A percentile compares a stretch with the other conserved stretches of the same genome.
Conservation (phyloP, 148 eudicot genomes). For the Rhododendron griersonianum region DNA sequence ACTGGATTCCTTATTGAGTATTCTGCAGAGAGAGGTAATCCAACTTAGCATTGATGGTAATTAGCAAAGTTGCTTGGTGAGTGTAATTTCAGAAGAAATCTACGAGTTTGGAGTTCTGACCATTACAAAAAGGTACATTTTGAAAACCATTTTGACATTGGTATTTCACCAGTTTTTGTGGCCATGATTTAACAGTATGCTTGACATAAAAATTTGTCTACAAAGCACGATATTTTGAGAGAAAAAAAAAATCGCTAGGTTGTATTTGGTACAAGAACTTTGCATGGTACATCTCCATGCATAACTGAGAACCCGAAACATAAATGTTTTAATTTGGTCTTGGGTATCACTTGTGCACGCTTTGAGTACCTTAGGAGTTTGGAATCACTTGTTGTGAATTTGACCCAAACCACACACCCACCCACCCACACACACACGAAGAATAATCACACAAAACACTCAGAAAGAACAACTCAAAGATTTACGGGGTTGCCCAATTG, state of each 20-base stretch:
- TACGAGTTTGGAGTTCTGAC: not conserved
- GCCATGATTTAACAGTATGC: not conserved
- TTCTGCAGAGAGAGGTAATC: constrained; percentile 10
- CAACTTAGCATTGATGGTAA: not conserved
- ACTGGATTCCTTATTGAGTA: not conserved
- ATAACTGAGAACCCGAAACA: not conserved
- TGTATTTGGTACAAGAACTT: not conserved
- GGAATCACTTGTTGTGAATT: not conserved
- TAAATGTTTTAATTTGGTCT: not conserved
- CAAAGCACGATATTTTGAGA: not conserved
- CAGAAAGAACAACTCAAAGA: not conserved
- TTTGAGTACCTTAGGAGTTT: not conserved
- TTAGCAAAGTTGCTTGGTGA: not conserved
- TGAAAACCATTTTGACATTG: not conserved
- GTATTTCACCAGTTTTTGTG: not conserved
- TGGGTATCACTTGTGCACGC: not conserved
- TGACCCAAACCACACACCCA: too few relatives aligned
- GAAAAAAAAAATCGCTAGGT: not conserved
- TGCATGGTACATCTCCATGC: not conserved
- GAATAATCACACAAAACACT: not conserved
- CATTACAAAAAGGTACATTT: not conserved
- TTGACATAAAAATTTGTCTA: not conserved
- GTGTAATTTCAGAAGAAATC: not conserved
- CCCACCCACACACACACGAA: too few relatives aligned
- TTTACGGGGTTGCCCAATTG: not conserved